phyloP scores from a whole-genome alignment of 2,329 filamentous ascomycete species.

The Phaeophleospora eucalypticola region DNA sequence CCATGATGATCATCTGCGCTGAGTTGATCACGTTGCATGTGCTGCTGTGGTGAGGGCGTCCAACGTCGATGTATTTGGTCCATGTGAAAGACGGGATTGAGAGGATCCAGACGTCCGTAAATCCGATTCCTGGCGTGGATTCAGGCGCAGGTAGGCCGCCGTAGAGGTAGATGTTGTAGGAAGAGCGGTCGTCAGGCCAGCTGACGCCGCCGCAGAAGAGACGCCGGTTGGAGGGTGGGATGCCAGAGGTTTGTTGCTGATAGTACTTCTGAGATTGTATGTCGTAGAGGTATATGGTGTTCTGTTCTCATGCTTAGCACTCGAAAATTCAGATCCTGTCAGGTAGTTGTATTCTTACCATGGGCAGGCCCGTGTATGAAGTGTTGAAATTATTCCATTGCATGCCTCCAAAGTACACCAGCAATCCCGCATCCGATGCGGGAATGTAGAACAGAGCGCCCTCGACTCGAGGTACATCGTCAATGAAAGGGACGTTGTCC shows the following conservation, averaged over 20 bases:
- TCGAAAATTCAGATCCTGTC: too few species aligned
- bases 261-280: constrained; percentile 55
- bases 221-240: constrained; percentile 50
- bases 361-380: too few species aligned
- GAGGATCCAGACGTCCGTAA: constrained; percentile 60
- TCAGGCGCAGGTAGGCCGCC: constrained; percentile 49
- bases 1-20: constrained; percentile 61
- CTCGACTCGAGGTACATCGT: constrained; percentile 53
- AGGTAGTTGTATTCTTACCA: too few species aligned
- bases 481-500: constrained; percentile 40
- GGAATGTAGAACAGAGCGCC: constrained; percentile 59
- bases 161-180: constrained; percentile 57
- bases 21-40: constrained; percentile 54
- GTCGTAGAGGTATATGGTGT: too few species aligned
- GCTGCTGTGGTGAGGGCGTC: neutral
- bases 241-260: too few species aligned
- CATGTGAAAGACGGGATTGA: constrained; percentile 61
- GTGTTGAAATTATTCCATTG: constrained; percentile 3
- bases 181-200: constrained; percentile 57
- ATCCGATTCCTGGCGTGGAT: constrained; percentile 52
- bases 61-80: constrained; percentile 23
- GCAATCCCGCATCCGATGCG: constrained; percentile 55
- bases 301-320: too few species aligned
- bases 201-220: constrained; percentile 60
- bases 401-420: constrained; percentile 59